Evolutionary conservation across 768 basidiomycete genomes (phyloP), one percentile per base, ranked within the genome.

Genomic region (Leucogyrophana mollusca): DNA sequence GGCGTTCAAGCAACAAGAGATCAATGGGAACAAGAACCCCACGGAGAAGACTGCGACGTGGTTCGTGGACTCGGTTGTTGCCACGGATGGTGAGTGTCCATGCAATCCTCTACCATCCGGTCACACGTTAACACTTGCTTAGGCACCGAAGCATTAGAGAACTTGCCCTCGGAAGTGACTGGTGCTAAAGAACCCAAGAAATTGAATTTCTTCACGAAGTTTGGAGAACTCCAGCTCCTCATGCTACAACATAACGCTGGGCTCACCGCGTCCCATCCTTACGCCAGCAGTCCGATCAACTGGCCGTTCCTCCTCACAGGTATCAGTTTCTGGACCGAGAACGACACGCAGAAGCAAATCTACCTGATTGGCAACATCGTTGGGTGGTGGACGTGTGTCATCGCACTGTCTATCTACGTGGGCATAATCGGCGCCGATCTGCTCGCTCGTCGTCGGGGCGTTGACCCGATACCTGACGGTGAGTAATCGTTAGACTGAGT

Each of bases 191-290:
- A 79, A 45, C 87, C 90, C 16, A 94, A 90, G 70, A 73, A 71
- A 43, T 78, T 93, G 73, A 88, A 83, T 65, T 99, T 99, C 71
- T 90, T 99, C 77, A 86, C 76, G 65, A 98, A 99, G 69, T 98
- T 94, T 58, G 80, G 73, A 22, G 95, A 99, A 65, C 73, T 98
- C 24, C 96, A 99, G 59, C 69, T 95, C 35, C 72, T 95, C 46
- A 98, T 98, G 95, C 70, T 98, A 54, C 93, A 96, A 62, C 96
- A 99, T 73, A 99, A 99, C 58, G 94, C 96, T n/a, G 96, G 94
- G 17, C 74, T 99, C 53, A 95, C 93, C 20, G 90, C 93, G n/a
- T 90, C 88, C 4, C 96, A 99, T 62, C 96, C 96, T 34, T 99
- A 99, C 63, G 94, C 96, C 3, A 90, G 89, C 49, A 77, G 77